phyloP scores from a whole-genome alignment of 2,329 filamentous ascomycete genomes.

The Diaporthe citri region DNA sequence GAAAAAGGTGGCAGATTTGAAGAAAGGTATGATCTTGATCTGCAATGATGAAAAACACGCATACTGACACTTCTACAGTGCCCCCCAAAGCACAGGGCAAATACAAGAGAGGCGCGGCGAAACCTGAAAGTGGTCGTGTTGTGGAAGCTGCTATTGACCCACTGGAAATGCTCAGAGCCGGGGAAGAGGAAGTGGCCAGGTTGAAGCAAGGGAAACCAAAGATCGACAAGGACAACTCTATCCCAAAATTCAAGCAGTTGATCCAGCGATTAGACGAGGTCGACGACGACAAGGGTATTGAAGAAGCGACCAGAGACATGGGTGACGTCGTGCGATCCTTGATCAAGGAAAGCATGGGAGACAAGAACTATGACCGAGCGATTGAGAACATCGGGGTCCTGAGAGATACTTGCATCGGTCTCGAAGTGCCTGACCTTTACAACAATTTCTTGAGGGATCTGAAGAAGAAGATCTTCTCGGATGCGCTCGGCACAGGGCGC shows the following conservation, averaged over 20 bases:
- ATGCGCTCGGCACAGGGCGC: conserved; percentile 80
- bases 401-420: conserved; percentile 79
- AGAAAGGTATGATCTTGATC: conserved; percentile 72
- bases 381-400: conserved; percentile 83
- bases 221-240: conserved; percentile 76
- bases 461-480: conserved; percentile 78
- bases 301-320: conserved; percentile 81
- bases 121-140: conserved; percentile 9
- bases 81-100: conserved; percentile 83
- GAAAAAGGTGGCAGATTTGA: conserved; percentile 79
- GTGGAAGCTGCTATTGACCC: neutral
- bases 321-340: conserved; percentile 75
- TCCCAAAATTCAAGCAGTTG: conserved; percentile 91
- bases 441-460: conserved; percentile 79
- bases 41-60: neutral
- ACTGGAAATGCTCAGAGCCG: neutral
- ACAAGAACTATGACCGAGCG: conserved; percentile 79
- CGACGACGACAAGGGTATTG: conserved; percentile 72
- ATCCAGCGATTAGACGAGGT: conserved; percentile 59
- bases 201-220: conserved; percentile 47
- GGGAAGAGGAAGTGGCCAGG: conserved; percentile 41
- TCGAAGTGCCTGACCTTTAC: conserved; percentile 82
- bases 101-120: conserved; percentile 66
- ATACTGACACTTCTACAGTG: conserved; percentile 60
- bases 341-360: conserved; percentile 80